Evolutionary conservation across 345 rosid genomes (phyloP).

Genomic region (Luvunga scandens): DNA sequence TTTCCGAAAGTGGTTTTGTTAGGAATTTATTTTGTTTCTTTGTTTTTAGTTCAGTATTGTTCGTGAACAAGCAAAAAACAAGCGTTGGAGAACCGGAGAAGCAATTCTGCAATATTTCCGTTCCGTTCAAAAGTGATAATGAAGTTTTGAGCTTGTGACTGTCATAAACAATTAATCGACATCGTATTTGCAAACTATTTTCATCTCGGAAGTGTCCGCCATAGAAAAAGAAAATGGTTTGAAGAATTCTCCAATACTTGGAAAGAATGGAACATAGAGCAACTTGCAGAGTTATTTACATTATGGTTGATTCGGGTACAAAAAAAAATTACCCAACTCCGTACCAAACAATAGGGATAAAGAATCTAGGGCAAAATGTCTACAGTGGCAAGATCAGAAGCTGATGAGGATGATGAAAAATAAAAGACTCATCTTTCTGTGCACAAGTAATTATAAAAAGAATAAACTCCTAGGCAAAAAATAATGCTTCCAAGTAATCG

Average conservation of each 20-base stretch:
- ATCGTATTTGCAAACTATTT: background rate
- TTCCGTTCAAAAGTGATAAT: background rate
- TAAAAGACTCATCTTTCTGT: constrained; percentile 12
- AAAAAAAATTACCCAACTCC: background rate
- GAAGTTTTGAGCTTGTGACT: background rate
- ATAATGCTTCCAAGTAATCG: constrained; percentile 89
- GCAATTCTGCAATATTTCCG: background rate
- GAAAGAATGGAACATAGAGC: constrained; percentile 5
- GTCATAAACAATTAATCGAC: background rate
- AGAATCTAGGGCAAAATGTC: constrained; percentile 15
- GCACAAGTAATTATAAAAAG: constrained; percentile 1
- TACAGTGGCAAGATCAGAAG: constrained; percentile 12
- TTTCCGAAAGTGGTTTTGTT: too few species aligned
- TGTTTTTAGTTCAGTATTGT: too few species aligned
- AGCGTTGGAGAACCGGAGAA: background rate
- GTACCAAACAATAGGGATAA: constrained; percentile 18
- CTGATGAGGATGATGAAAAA: background rate
- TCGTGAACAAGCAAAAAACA: too few species aligned
- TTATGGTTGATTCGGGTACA: constrained; percentile 14
- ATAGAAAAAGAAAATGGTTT: background rate
- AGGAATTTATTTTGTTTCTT: too few species aligned
- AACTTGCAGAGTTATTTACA: constrained; percentile 17
- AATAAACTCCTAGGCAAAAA: constrained; percentile 35
- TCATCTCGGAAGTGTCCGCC: background rate
- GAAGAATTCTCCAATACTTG: background rate